A percentile compares a stretch with the other conserved stretches of the same genome.
phyloP scores from a whole-genome alignment of 2,329 filamentous ascomycete species.

The Biscogniauxia mediterranea region DNA sequence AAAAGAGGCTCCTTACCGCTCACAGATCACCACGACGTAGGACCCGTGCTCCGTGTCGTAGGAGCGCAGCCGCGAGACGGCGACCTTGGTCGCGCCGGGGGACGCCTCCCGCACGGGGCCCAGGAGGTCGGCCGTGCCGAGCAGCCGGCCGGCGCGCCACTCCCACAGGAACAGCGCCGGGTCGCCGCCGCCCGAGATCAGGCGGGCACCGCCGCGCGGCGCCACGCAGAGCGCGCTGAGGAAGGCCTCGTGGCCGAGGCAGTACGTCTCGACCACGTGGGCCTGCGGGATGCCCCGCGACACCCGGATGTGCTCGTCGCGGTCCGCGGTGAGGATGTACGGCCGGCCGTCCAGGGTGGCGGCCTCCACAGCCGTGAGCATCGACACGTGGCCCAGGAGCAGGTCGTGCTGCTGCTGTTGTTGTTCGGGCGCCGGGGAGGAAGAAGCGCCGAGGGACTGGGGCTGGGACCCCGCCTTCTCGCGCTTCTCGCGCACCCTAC shows the following conservation, averaged over 20 bases:
- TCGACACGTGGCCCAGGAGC: conserved; percentile 89
- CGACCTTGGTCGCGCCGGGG: conserved; percentile 39
- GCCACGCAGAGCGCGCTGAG: conserved; percentile 73
- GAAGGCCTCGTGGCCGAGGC: conserved; percentile 84
- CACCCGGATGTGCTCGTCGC: conserved; percentile 77
- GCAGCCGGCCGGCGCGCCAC: conserved; percentile 61
- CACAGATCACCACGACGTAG: conserved; percentile 41
- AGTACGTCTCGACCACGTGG: conserved; percentile 86
- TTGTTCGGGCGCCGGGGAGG: conserved; percentile 49
- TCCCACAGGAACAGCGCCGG: conserved; percentile 77
- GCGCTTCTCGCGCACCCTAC: conserved; percentile 32
- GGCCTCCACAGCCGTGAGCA: conserved; percentile 75
- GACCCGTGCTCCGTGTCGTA: conserved; percentile 25
- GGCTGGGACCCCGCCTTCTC: conserved; percentile 27
- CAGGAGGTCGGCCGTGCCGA: conserved; percentile 55
- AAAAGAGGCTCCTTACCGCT: conserved; percentile 38
- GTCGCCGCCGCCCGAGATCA: conserved; percentile 88
- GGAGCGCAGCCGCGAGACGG: conserved; percentile 45
- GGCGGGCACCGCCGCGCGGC: conserved; percentile 49
- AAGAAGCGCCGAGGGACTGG: not conserved
- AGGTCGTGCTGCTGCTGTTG: conserved; percentile 79
- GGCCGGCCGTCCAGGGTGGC: conserved; percentile 41
- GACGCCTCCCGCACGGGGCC: conserved; percentile 39
- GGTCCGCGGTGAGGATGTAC: conserved; percentile 56
- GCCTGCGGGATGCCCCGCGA: conserved; percentile 79